A percentile compares a stretch with the other conserved stretches of the same genome.
Evolutionary conservation across 108 stramenopile genomes (phyloP).

Genomic region (Nannochloropsis salina): DNA sequence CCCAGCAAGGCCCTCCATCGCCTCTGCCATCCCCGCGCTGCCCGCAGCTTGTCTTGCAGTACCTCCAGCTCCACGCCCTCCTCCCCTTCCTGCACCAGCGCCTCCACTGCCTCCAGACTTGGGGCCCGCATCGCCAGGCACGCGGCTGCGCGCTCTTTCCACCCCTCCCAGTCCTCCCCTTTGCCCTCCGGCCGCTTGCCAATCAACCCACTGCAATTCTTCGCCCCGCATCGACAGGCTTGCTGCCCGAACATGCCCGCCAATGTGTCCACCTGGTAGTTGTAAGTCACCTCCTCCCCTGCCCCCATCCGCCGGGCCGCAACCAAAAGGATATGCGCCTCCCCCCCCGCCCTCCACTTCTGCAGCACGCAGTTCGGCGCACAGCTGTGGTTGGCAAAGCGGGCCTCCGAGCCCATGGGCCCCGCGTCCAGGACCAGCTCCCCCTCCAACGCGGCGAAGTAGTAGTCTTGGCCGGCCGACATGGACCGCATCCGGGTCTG

Average conservation of each 20-base stretch:
- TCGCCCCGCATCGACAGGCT: slow-evolving; percentile 35
- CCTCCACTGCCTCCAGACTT: background rate
- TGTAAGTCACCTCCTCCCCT: slow-evolving; percentile 41
- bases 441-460: slow-evolving; percentile 52
- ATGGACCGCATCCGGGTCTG: slow-evolving; percentile 36
- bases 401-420: slow-evolving; percentile 51
- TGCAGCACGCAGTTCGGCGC: slow-evolving; percentile 52
- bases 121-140: background rate
- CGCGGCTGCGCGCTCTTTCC: background rate
- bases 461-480: slow-evolving; percentile 38
- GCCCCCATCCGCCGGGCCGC: background rate
- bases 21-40: background rate
- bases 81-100: background rate
- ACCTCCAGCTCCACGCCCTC: background rate
- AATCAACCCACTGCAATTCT: slow-evolving; percentile 34
- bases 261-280: slow-evolving; percentile 43
- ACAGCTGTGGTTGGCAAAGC: slow-evolving; percentile 57
- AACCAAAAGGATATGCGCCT: background rate
- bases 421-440: slow-evolving; percentile 48
- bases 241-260: slow-evolving; percentile 36
- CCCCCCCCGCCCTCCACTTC: slow-evolving; percentile 34
- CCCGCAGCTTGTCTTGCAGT: background rate
- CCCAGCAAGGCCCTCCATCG: background rate
- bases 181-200: slow-evolving; percentile 23
- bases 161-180: background rate